Conservation (phyloP, 805 yeast genomes). For the Tetrapisispora namnaoensis region DNA sequence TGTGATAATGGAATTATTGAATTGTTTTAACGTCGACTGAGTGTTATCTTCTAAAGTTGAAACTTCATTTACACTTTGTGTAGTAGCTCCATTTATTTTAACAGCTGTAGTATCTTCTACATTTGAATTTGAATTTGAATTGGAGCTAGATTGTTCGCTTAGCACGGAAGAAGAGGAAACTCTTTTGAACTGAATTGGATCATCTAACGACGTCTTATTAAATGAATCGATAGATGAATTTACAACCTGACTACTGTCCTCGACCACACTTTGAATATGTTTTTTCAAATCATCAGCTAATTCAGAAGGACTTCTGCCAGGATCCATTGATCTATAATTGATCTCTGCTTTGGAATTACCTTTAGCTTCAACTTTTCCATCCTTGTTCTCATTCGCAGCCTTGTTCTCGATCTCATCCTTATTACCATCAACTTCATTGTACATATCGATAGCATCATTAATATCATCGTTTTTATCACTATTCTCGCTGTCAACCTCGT, state of each 20-base stretch:
- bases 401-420: not conserved
- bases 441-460: slow-evolving; percentile 1
- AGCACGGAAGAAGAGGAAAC: slow-evolving; percentile 31
- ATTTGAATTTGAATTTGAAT: not conserved
- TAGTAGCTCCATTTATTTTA: not conserved
- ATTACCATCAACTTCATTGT: not conserved
- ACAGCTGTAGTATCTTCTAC: not conserved
- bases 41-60: slow-evolving; percentile 9
- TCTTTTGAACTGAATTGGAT: slow-evolving; percentile 34
- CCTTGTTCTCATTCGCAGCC: slow-evolving; percentile 6
- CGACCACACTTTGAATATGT: not conserved
- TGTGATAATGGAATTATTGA: slow-evolving; percentile 2
- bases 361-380: slow-evolving; percentile 1
- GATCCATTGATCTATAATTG: slow-evolving; percentile 36
- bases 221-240: not conserved
- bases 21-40: slow-evolving; percentile 16
- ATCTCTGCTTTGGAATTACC: not conserved
- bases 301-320: slow-evolving; percentile 31
- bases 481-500: not conserved
- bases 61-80: not conserved
- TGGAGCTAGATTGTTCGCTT: slow-evolving; percentile 12
- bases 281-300: slow-evolving; percentile 25
- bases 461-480: not conserved
- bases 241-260: not conserved
- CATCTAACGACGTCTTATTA: slow-evolving; percentile 26